Evolutionary conservation across 2,329 filamentous ascomycete genomes (phyloP), one percentile per base, ranked within the genome.

Genomic region (Xylariaceae sp.): DNA sequence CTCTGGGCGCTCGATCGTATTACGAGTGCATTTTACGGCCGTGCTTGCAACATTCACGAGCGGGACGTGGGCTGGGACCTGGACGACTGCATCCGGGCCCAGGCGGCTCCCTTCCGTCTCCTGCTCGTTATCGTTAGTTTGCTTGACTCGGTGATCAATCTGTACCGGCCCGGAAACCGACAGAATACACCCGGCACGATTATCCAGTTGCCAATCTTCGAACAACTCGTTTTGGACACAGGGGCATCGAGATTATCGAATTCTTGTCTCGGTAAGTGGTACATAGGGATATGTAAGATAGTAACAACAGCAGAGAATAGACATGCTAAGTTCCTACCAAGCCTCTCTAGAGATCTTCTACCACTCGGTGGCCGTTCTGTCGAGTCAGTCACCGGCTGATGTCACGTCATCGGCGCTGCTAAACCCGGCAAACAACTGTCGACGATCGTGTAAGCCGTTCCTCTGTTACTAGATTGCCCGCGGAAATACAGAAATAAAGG

Each of bases 301-400:
- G 23, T 18, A 11, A 55, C 3, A 13, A 34, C 30, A 34, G 7
- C 30, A 34, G 7, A 35, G 30, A 17, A 39, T 30, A 23, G 15
- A 4, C 30, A 3, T 17, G 42, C 69, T 74, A 51, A 74, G 57
- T 4, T n/a, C 23, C 2, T 18, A 8, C 0, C 4, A 44, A 84
- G 83, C 78, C 6, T 86, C 84, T 0, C 77, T 87, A 5, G 84
- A 87, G 64, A 79, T 82, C 0, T 79, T 88, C 13, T 88, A 88
- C 65, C 83, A 87, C 65, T 82, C 84, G 2, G 80, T 88, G 5
- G 81, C 83, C 42, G 85, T 87, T 7, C 73, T 87, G 1, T 86
- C 84, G 0, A 86, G 82, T 53, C 78, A 84, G n/a, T 76, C 79
- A 2, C 70, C 77, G 9, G 74, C 74, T 9, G 72, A 77, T 49